phyloP scores from a whole-genome alignment of 2,329 filamentous ascomycete species.

The Talaromyces islandicus region DNA sequence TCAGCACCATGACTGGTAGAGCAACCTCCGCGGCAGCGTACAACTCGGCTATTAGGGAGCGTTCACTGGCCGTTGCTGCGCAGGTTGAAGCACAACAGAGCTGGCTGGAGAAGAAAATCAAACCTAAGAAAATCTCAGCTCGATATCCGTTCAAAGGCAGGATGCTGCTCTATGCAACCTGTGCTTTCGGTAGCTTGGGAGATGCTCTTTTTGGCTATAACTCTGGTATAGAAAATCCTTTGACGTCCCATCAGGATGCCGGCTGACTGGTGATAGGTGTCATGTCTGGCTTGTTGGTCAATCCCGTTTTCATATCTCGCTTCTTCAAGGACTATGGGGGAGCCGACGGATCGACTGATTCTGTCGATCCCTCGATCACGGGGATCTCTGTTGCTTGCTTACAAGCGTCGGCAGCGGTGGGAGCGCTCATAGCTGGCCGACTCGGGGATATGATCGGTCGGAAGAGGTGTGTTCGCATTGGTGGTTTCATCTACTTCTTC shows the following conservation, averaged over 20 bases:
- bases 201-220: conserved; percentile 40
- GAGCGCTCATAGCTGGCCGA: conserved; percentile 28
- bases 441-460: conserved; percentile 32
- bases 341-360: not conserved
- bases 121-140: conserved; percentile 29
- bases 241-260: no score
- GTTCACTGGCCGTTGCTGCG: not conserved
- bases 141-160: conserved; percentile 36
- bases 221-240: conserved; percentile 21
- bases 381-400: conserved; percentile 33
- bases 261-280: conserved; percentile 22
- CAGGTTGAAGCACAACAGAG: not conserved
- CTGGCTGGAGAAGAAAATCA: conserved; percentile 15
- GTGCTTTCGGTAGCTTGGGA: conserved; percentile 35
- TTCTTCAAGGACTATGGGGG: not conserved
- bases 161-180: conserved; percentile 33
- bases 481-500: conserved; percentile 33
- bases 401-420: conserved; percentile 30
- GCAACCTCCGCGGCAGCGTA: no score
- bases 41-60: not conserved
- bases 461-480: conserved; percentile 31
- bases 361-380: conserved; percentile 31
- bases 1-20: no score
- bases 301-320: not conserved
- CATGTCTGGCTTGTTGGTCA: conserved; percentile 18